phyloP scores from a whole-genome alignment of 345 rosid species.

The Eutrema japonicum region DNA sequence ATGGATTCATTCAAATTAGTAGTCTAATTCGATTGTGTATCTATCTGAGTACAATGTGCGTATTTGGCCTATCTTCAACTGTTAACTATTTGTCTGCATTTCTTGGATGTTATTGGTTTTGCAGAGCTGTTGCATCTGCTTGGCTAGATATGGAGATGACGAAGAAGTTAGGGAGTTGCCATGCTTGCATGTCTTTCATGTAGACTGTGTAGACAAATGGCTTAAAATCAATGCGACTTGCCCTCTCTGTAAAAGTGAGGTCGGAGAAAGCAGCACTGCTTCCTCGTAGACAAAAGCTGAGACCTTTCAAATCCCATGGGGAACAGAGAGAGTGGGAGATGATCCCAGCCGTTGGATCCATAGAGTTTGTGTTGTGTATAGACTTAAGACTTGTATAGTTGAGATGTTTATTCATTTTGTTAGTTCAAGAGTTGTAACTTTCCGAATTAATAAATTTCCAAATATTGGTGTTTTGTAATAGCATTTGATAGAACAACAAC shows the following conservation, averaged over 20 bases:
- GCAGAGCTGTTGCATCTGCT: slow-evolving; percentile 82
- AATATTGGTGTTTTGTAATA: not conserved
- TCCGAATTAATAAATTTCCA: slow-evolving; percentile 25
- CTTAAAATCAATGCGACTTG: slow-evolving; percentile 75
- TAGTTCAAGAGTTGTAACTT: slow-evolving; percentile 18
- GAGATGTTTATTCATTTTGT: slow-evolving; percentile 37
- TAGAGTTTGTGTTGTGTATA: slow-evolving; percentile 20
- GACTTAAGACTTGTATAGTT: slow-evolving; percentile 36
- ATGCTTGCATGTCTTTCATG: slow-evolving; percentile 72
- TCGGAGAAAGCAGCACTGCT: slow-evolving; percentile 52
- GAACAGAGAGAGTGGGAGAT: not conserved
- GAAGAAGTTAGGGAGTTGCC: slow-evolving; percentile 71
- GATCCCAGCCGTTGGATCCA: not conserved
- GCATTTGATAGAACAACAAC: not conserved
- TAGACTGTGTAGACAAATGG: slow-evolving; percentile 79
- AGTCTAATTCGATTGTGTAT: not conserved
- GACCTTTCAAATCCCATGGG: not conserved
- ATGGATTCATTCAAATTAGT: not conserved
- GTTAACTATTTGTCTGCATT: slow-evolving; percentile 9
- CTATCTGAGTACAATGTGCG: not conserved
- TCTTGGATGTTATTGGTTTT: slow-evolving; percentile 27
- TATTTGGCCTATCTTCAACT: not conserved
- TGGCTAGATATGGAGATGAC: slow-evolving; percentile 62
- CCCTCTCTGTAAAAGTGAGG: slow-evolving; percentile 72
- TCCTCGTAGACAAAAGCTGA: slow-evolving; percentile 32